Conservation (phyloP, 2,329 filamentous ascomycete genomes). For the Fusarium staphyleae region DNA sequence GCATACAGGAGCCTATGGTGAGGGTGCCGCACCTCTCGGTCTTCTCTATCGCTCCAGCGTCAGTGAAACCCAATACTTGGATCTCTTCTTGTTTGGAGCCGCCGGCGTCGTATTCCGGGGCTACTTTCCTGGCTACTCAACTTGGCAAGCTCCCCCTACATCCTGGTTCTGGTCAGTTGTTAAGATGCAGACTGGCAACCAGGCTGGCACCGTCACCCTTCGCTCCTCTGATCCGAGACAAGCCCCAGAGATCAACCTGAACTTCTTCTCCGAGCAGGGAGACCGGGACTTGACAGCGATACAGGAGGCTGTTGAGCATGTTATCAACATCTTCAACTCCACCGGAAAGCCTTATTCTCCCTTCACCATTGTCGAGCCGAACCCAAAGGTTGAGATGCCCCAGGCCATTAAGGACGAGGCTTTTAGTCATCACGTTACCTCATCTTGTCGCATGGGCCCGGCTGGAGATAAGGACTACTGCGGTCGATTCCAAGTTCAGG, state of each 20-base stretch:
- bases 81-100: slow-evolving; percentile 43
- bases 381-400: slow-evolving; percentile 54
- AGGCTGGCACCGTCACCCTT: slow-evolving; percentile 66
- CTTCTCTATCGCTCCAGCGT: slow-evolving; percentile 42
- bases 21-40: slow-evolving; percentile 35
- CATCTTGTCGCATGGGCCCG: slow-evolving; percentile 62
- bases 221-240: slow-evolving; percentile 68
- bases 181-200: slow-evolving; percentile 69
- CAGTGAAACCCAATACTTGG: slow-evolving; percentile 38
- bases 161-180: slow-evolving; percentile 45
- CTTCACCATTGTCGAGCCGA: slow-evolving; percentile 27
- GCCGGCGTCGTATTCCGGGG: slow-evolving; percentile 41
- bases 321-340: slow-evolving; percentile 38
- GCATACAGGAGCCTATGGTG: slow-evolving; percentile 34
- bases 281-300: slow-evolving; percentile 17
- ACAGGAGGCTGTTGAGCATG: slow-evolving; percentile 27
- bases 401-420: slow-evolving; percentile 57
- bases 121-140: slow-evolving; percentile 41
- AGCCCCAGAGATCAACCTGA: slow-evolving; percentile 67
- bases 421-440: slow-evolving; percentile 66
- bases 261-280: slow-evolving; percentile 57
- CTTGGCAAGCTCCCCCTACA: slow-evolving; percentile 43
- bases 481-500: slow-evolving; percentile 61
- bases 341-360: slow-evolving; percentile 37
- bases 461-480: slow-evolving; percentile 60